Evolutionary conservation across 306 rosid genomes (phyloP), one percentile per base, ranked within the genome.

Genomic region (Potentilla sterilis): DNA sequence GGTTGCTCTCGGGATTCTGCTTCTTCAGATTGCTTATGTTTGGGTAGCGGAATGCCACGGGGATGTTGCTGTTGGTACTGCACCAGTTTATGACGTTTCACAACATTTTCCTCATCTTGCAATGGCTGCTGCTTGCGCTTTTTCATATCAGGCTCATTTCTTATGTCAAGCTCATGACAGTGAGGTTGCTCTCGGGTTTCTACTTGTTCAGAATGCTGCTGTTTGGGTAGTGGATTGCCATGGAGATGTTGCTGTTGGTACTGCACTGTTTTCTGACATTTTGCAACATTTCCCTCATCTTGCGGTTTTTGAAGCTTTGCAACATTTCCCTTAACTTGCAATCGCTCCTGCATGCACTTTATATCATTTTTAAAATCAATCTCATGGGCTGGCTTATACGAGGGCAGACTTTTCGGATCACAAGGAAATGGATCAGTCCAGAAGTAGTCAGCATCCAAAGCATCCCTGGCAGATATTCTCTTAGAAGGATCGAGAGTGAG

Each of bases 351-450:
- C 48, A 11, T 46, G 49, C 18, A 15, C 49, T 46, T 46, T 13
- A 11, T 46, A 46, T 37, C 40, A 37, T 37, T 37, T 37, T 37
- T 3, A 2, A 37, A 3, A 37, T 37, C 40, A 37, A 41, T 80
- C 76, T 85, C 88, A 10, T 85, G 84, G 10, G 88, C 79, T 18
- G 88, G 59, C 40, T 82, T 82, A 47, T 79, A 85, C 7, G 74
- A 69, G 21, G 84, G 88, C 28, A 85, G 70, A 77, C 86, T 85
- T 73, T 82, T 85, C 28, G 88, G 88, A 72, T 85, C 88, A 59
- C 88, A 85, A 34, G 88, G 88, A 49, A 85, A 79, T 34, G 88
- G 86, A 22, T 85, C 86, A 19, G 88, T 52, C 88, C 88, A 85
- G 73, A 85, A 85, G 69, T 85, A 85, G 78, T 85, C 88, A 0